Evolutionary conservation across 805 yeast genomes (phyloP), one percentile per base, ranked within the genome.

Genomic region (Teunomyces atbi): DNA sequence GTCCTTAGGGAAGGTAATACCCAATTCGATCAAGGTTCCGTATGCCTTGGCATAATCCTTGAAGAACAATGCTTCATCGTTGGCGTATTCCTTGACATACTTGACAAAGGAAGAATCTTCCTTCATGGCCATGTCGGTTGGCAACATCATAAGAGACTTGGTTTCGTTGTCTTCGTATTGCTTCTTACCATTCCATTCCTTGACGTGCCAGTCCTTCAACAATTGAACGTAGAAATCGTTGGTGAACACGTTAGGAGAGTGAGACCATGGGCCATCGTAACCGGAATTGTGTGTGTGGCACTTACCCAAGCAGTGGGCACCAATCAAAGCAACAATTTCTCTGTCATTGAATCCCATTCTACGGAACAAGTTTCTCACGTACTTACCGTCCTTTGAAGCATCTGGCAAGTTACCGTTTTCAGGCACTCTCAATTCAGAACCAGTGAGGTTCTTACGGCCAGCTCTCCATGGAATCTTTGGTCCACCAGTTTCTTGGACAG

Each of bases 401-500:
- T 74, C 76, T 4, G 83, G 83, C 51, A 79, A 64, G 55, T 77
- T 65, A n/a, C 78, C 78, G 51, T 69, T 69, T 11, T 73, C 73
- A 6, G 82, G 81, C 15, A 69, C 72, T 16, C 20, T 26, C 40
- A 51, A 47, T 33, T 53, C 59, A 30, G 50, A 45, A 39, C 54
- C 61, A 3, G 49, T 50, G 41, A 61, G 55, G 51, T 78, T 79
- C 35, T 55, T 53, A 47, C 83, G 63, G 33, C 83, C 83, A 15
- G 78, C 66, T 64, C 74, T 79, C 89, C 76, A 81, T 57, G 57
- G 72, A 63, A 69, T 80, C 64, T 66, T 66, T 39, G 89, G 89
- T 11, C 89, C 89, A 35, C 77, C 81, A 72, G 81, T 64, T 49
- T 74, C 82, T 65, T 83, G 86, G 42, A 84, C 64, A 15, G 84